phyloP scores from a whole-genome alignment of 1,139 yeast species.

The Yamadazyma triangularis region DNA sequence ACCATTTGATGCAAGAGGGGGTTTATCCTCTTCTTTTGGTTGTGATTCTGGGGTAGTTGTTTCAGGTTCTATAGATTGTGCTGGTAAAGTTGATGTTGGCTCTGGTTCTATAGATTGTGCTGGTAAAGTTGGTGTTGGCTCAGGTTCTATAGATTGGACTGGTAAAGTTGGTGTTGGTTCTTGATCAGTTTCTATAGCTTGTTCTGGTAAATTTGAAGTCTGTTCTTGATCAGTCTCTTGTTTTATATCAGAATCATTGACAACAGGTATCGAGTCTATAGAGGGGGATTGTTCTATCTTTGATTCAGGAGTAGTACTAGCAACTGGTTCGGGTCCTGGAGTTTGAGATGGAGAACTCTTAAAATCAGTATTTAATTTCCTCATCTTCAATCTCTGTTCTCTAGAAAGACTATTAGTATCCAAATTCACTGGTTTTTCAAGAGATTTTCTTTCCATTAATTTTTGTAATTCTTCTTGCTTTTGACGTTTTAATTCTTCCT shows the following conservation, averaged over 20 bases:
- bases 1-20: no score
- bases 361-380: constrained; percentile 18
- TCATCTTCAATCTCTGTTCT: constrained; percentile 39
- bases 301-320: no score
- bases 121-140: no score
- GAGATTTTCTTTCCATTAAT: constrained; percentile 35
- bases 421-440: constrained; percentile 14
- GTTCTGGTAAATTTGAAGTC: not conserved
- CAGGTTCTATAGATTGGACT: no score
- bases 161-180: no score
- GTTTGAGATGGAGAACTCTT: constrained; percentile 3
- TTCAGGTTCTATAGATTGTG: constrained; percentile 1
- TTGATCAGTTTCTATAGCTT: not conserved
- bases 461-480: constrained; percentile 31
- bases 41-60: not conserved
- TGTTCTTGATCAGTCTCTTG: constrained; percentile 1
- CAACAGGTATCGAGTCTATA: no score
- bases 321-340: no score
- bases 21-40: no score
- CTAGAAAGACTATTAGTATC: constrained; percentile 28
- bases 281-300: no score
- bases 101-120: constrained; percentile 1
- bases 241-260: not conserved
- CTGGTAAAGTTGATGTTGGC: not conserved
- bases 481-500: constrained; percentile 23